Conservation (phyloP, 495 filamentous ascomycete genomes). For the Rostrohypoxylon terebratum region DNA sequence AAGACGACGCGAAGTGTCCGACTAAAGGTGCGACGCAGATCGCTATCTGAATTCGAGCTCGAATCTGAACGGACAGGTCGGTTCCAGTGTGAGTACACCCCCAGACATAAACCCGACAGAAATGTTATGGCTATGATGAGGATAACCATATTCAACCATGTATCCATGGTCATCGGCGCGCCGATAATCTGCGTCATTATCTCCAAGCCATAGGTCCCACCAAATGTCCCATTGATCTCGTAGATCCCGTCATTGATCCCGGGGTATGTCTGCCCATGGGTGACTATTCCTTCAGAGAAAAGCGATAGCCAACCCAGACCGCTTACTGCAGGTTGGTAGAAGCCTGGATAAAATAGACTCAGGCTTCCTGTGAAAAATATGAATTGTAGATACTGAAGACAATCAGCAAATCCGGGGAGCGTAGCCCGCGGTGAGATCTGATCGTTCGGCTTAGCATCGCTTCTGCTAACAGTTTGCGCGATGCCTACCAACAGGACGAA, state of each 20-base stretch:
- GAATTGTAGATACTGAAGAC: conserved; percentile 84
- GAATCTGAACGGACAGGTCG: conserved; percentile 5
- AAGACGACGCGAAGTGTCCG: conserved; percentile 67
- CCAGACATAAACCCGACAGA: neutral
- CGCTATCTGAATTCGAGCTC: neutral
- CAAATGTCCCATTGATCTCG: conserved; percentile 36
- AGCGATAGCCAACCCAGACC: conserved; percentile 28
- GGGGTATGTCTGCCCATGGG: conserved; percentile 21
- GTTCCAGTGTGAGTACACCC: neutral
- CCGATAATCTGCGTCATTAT: conserved; percentile 39
- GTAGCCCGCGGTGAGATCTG: neutral
- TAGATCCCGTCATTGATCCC: conserved; percentile 32
- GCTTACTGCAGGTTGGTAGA: conserved; percentile 74
- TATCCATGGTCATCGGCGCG: conserved; percentile 27
- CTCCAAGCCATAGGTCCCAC: conserved; percentile 35
- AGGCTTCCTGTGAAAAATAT: conserved; percentile 77
- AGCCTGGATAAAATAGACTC: conserved; percentile 79
- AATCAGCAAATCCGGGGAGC: conserved; percentile 50
- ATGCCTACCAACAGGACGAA: conserved; percentile 18
- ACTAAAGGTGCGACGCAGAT: conserved; percentile 12
- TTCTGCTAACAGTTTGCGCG: neutral
- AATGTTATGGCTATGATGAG: conserved; percentile 12
- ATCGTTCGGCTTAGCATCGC: neutral
- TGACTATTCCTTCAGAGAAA: conserved; percentile 24
- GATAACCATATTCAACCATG: conserved; percentile 40